Conservation (phyloP, 2,329 filamentous ascomycete species). For the Colletotrichum karsti region DNA sequence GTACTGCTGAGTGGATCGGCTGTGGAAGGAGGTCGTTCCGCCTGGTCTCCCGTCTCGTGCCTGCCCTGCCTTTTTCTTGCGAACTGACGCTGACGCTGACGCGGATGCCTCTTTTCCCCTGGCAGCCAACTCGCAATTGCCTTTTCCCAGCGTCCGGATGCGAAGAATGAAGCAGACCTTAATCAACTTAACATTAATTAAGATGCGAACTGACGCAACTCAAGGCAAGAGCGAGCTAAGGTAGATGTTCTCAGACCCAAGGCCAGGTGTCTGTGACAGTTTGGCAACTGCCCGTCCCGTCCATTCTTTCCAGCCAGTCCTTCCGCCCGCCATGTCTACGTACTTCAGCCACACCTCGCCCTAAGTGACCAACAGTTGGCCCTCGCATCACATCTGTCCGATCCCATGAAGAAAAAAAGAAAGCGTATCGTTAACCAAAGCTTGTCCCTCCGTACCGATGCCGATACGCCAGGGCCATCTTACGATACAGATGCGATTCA, state of each 20-base stretch:
- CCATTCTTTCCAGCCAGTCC: conserved; percentile 2
- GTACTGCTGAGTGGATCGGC: too few relatives aligned
- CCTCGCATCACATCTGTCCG: background rate
- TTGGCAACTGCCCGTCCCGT: background rate
- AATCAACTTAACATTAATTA: too few relatives aligned
- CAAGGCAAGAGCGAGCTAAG: background rate
- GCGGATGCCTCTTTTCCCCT: too few relatives aligned
- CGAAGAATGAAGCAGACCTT: background rate
- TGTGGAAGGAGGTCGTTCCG: background rate
- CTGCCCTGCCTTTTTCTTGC: too few relatives aligned
- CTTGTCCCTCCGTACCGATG: too few relatives aligned
- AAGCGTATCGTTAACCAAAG: background rate
- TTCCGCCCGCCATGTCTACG: background rate
- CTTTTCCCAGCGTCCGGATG: background rate
- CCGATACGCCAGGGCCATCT: background rate
- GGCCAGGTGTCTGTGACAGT: background rate
- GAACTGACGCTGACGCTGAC: too few relatives aligned
- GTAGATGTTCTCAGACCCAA: background rate
- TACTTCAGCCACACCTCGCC: background rate
- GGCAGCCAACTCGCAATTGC: background rate
- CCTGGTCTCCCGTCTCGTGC: too few relatives aligned
- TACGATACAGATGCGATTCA: background rate
- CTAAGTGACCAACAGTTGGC: background rate
- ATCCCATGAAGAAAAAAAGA: background rate
- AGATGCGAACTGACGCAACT: too few relatives aligned